Conservation (phyloP, 139 green algal species). For the Chlamydomonas sp. region DNA sequence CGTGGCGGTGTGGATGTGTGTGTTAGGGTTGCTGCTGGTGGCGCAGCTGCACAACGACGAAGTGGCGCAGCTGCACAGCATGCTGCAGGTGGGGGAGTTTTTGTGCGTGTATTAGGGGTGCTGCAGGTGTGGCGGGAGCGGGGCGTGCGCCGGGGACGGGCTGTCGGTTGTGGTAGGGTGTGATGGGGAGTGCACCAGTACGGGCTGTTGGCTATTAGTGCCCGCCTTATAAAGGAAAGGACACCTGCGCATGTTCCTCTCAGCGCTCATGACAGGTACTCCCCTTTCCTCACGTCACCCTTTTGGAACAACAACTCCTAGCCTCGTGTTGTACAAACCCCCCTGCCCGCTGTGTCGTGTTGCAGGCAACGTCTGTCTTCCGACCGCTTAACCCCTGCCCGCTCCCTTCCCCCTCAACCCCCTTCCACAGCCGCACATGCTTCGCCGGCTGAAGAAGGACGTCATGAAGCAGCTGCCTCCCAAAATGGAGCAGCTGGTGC, state of each 20-base stretch:
- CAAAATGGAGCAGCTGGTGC: constrained; percentile 86
- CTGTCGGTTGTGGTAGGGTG: too few relatives aligned
- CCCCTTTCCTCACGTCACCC: too few relatives aligned
- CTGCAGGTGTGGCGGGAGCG: constrained; percentile 43
- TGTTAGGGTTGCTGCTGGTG: constrained; percentile 50
- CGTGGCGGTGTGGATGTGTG: neutral
- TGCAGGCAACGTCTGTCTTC: too few relatives aligned
- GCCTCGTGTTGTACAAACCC: neutral
- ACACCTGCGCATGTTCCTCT: too few relatives aligned
- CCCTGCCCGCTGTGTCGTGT: neutral
- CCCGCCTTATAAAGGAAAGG: too few relatives aligned
- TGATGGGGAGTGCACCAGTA: too few relatives aligned
- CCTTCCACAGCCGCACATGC: constrained; percentile 49
- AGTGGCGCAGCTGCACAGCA: constrained; percentile 38
- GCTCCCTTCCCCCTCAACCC: neutral
- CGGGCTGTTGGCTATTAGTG: too few relatives aligned
- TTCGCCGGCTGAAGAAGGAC: constrained; percentile 85
- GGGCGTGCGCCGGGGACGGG: neutral
- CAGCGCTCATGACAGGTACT: too few relatives aligned
- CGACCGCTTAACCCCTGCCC: neutral
- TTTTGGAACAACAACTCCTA: neutral
- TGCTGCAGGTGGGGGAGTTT: constrained; percentile 1
- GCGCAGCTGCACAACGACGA: constrained; percentile 68
- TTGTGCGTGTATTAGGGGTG: neutral
- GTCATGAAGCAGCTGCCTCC: constrained; percentile 84